Base-by-base conservation (phyloP, 1,139 yeast genomes). In the Candida glucosophila region DNA sequence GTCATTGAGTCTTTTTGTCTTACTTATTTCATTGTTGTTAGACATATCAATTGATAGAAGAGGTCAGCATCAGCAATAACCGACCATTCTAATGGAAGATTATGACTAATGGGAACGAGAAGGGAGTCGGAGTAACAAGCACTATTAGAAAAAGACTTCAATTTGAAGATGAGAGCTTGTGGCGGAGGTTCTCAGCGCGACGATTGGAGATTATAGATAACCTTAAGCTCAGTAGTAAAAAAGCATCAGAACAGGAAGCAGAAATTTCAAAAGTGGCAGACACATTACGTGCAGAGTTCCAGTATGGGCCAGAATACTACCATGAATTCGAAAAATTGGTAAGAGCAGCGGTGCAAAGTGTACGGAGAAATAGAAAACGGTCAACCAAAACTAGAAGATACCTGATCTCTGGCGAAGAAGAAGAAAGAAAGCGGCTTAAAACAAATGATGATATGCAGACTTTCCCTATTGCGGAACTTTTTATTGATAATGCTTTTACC, bases 241-340 rank as follows among this genome's bases (percentile, higher is more conserved):
- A 86, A 55, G 97, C 97, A 2, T 74, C 88, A 30, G 97, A 90
- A 48, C 97, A 90, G 49, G 96, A 88, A 39, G 73, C 67, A 17
- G 78, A 80, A 39, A 85, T 90, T 25, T 62, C 66, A 27, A 66
- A 70, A 27, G 92, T 92, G 19, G 95, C 97, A 0, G 72, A 73
- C 30, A 67, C 76, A 5, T 58, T 90, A 27, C 58, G 94, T 38
- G 56, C 61, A 3, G 97, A 90, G 54, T 90, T 83, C 43, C 72
- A 74, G 10, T 88, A 77, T 46, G 70, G 77, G 1, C 55, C 52
- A 6, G 69, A 67, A 3, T 61, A 70, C 15, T 55, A 74, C 19
- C 55, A 61, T 2, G 97, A 88, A 39, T 88, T 90, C 47, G 95
- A 86, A 49, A 80, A 79, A 48, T 66, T 90, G 22, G 96, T 90